These are phyloP conservation scores for Angomonas desouzai DNA, from an alignment of 208 protist species.

Conservation along the genomic window DNA sequence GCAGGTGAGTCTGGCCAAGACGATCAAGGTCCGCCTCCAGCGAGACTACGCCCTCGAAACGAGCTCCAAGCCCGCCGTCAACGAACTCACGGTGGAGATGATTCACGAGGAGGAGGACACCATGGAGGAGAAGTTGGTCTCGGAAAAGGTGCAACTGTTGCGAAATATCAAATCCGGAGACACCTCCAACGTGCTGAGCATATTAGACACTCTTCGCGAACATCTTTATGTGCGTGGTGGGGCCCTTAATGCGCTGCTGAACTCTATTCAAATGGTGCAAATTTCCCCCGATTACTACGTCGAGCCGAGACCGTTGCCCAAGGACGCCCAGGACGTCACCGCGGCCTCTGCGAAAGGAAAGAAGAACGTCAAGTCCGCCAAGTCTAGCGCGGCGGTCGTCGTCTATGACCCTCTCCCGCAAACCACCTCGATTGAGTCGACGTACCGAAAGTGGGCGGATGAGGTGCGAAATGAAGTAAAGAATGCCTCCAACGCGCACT, in stretches of 20 bases:
- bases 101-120: conserved; percentile 20
- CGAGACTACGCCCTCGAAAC: conserved; percentile 13
- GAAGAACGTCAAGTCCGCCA: conserved; percentile 7
- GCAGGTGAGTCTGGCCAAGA: conserved; percentile 19
- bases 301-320: conserved; percentile 23
- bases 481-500: conserved; percentile 30
- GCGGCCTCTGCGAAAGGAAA: conserved; percentile 6
- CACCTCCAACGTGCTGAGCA: conserved; percentile 31
- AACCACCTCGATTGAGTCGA: conserved; percentile 29
- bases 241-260: conserved; percentile 48
- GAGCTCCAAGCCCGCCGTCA: conserved; percentile 5
- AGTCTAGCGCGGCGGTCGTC: conserved; percentile 13
- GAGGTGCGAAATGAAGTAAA: conserved; percentile 28
- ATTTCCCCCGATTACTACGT: conserved; percentile 65
- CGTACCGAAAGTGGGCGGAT: conserved; percentile 38
- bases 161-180: conserved; percentile 41
- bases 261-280: conserved; percentile 56
- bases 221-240: conserved; percentile 61
- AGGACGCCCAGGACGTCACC: conserved; percentile 12
- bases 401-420: conserved; percentile 28
- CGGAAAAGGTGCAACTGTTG: conserved; percentile 26
- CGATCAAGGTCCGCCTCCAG: conserved; percentile 26
- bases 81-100: conserved; percentile 19
- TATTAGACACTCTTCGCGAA: conserved; percentile 62
- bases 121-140: conserved; percentile 30